Conservation (phyloP, 306 rosid species). For the Acacia confusa region DNA sequence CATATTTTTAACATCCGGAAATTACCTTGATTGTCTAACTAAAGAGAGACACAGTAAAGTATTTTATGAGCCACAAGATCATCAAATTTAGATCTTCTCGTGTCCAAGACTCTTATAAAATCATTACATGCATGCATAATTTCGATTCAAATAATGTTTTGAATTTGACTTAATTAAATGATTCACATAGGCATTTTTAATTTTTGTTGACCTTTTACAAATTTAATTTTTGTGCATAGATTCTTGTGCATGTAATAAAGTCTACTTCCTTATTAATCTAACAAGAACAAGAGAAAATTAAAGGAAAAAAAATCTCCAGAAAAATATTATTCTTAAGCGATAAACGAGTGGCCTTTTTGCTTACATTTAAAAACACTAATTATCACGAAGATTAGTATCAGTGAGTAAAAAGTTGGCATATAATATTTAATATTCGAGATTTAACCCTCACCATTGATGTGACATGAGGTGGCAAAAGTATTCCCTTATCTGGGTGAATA, state of each 20-base stretch:
- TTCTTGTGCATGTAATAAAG: not conserved
- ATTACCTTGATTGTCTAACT: no score
- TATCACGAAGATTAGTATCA: not conserved
- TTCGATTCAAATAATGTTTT: not conserved
- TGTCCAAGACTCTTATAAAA: not conserved
- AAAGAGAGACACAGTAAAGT: not conserved
- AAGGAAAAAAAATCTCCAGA: not conserved
- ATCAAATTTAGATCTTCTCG: not conserved
- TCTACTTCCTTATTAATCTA: not conserved
- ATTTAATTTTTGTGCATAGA: not conserved
- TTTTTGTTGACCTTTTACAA: not conserved
- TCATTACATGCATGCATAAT: not conserved
- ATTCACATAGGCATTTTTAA: not conserved
- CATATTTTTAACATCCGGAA: no score
- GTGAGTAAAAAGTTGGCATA: no score
- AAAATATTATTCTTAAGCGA: not conserved
- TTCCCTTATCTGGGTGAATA: not conserved
- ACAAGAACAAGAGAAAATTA: not conserved
- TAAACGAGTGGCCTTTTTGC: not conserved
- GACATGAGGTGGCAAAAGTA: no score
- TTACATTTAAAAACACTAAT: not conserved
- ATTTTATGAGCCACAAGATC: not conserved
- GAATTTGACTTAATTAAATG: not conserved
- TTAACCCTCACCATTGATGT: no score
- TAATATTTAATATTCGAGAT: no score